Base-by-base conservation (phyloP, 2,329 filamentous ascomycete species). In the Colletotrichum australisinense region DNA sequence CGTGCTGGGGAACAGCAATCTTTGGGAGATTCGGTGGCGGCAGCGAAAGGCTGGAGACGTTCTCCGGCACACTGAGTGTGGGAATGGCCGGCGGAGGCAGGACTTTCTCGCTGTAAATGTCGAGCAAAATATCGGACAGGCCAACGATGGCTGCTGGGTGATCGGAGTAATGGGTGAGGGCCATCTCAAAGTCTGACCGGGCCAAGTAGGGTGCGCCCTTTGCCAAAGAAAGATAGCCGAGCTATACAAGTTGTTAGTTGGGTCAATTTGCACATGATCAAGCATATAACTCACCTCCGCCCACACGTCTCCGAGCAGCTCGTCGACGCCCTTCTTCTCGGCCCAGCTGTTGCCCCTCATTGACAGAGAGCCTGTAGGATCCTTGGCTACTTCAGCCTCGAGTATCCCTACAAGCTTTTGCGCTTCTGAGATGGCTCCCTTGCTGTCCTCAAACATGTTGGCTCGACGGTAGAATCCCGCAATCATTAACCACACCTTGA, bases 401-500 rank as follows among this genome's bases (percentile, higher is more conserved):
- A 98, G 87, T 0, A 84, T 85, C 76, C 93, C 88, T 1, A 95
- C 92, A 46, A 98, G 88, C 79, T 93, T 94, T 72, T 91, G 88
- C 1, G 96, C 97, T 85, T 98, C 97, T 12, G 91, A 88, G 32
- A 95, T 90, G 7, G 96, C 95, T 65, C 92, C 94, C 77, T 90
- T 90, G 14, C 94, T 92, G 80, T 98, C 96, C 24, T 95, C 93
- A 68, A 91, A 90, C 85, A 97, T 91, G 9, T 89, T 90, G 8
- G 96, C 94, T 66, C 95, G 90, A 32, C 95, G 91, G 80, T 98
- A 99, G 76, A 98, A 92, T 0, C 93, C 93, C 2, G 95, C 93
- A 74, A 98, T 95, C 80, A 97, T 93, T 9, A 98, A 87, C 97
- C 97, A 99, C 38, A 98, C 92, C 76, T 93, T 93, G 24, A 95